Evolutionary conservation across 352 stramenopile genomes (phyloP), one percentile per base, ranked within the genome.

Genomic region (Elongisporangium undulatum): DNA sequence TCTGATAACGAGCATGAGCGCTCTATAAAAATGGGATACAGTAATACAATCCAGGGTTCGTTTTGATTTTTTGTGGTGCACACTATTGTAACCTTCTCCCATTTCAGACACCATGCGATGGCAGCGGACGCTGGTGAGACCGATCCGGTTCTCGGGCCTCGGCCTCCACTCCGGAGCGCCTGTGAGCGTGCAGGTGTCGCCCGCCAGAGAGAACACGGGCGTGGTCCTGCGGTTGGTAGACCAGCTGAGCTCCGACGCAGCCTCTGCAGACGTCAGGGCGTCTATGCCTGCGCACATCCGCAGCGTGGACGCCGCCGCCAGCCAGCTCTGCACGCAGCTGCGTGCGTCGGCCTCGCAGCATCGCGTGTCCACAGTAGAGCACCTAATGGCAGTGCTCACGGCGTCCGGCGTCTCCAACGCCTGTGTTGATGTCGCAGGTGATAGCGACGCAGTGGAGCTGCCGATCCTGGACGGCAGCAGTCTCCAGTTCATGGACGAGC

Each of bases 401-500:
- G 78, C 75, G 7, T 60, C 69, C 16, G 62, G 71, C 20, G 53
- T 92, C 24, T 71, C 66, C 2, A 85, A 86, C 56, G 72, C 67
- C 13, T 66, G 69, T 29, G 61, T 92, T 0, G 66, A 82, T 10
- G 58, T 85, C 48, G 62, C 72, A 52, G 52, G 26, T 0, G 19
- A 56, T 10, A 23, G 55, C 4, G 49, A 63, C 5, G 16, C 7
- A 7, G 54, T 79, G 5, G 82, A 92, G 61, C 29, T 92, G 39
- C 82, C 82, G 4, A 77, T 90, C 53, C 64, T 92, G 29, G 82
- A 92, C 53, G 82, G 82, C 9, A 90, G 78, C 59, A 87, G 77
- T 56, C 23, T 68, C 12, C 51, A 72, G 21, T 89, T 82, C 56
- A 55, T 81, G 16, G 53, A 75, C 7, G 69, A 55, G 0, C 78